Evolutionary conservation across 352 stramenopile species (phyloP).

Genomic region (Pythium guiyangense): DNA sequence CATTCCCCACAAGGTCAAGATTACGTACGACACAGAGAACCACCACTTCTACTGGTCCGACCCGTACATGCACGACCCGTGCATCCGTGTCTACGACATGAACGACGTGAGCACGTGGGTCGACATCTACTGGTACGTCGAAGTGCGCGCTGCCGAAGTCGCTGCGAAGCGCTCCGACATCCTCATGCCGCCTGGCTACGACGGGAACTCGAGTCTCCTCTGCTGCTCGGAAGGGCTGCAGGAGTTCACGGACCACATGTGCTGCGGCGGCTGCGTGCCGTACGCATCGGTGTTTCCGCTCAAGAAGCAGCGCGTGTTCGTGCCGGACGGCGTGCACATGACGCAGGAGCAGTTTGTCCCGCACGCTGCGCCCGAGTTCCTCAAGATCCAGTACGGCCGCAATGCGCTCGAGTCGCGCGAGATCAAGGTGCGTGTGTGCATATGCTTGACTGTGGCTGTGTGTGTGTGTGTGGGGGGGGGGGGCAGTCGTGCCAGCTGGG

Average conservation of each 20-base stretch:
- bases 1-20: conserved; percentile 77
- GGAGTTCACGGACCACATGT: conserved; percentile 64
- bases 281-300: conserved; percentile 58
- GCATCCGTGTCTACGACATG: conserved; percentile 69
- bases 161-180: conserved; percentile 36
- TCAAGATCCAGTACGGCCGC: conserved; percentile 66
- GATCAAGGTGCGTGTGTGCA: conserved; percentile 68
- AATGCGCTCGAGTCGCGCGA: conserved; percentile 49
- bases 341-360: conserved; percentile 57
- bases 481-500: not conserved
- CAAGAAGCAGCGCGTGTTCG: conserved; percentile 32
- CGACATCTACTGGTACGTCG: conserved; percentile 82
- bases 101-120: conserved; percentile 60
- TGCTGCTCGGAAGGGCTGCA: conserved; percentile 71
- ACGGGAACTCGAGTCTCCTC: conserved; percentile 56
- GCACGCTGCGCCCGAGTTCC: conserved; percentile 45
- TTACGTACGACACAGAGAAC: conserved; percentile 83
- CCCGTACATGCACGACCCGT: conserved; percentile 64
- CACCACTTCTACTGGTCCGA: conserved; percentile 80
- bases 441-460: no score
- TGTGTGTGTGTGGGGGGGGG: conserved; percentile 2
- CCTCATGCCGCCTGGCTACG: conserved; percentile 52
- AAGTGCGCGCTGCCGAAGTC: conserved; percentile 43
- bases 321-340: conserved; percentile 37
- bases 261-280: conserved; percentile 67